phyloP scores from a whole-genome alignment of 148 eudicot genomes.

The Chenopodium formosanum region DNA sequence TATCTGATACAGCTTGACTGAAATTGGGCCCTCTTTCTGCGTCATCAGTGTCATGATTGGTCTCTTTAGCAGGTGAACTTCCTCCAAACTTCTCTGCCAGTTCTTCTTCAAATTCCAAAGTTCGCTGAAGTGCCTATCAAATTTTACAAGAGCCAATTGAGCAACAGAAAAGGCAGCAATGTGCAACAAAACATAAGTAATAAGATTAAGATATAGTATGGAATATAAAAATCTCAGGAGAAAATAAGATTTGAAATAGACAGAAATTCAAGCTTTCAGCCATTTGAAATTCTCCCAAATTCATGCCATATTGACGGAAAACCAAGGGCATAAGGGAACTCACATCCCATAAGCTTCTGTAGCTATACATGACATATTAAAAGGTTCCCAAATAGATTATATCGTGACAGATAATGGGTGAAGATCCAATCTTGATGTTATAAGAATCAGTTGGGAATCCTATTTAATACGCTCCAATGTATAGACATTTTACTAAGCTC shows the following conservation, averaged over 20 bases:
- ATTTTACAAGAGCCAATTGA: not conserved
- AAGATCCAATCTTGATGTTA: not conserved
- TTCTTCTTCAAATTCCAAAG: conserved; percentile 96
- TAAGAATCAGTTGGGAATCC: not conserved
- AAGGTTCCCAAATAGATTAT: not conserved
- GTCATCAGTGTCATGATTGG: conserved; percentile 53
- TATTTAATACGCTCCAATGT: not conserved
- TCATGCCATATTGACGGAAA: not conserved
- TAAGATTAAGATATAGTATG: not conserved
- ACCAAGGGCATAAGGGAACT: not conserved
- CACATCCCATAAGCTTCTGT: not conserved
- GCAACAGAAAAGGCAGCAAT: not conserved
- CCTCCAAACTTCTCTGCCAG: conserved; percentile 93
- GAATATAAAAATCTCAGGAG: not conserved
- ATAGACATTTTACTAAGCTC: not conserved
- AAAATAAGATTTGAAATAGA: not conserved
- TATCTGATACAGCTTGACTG: conserved; percentile 71
- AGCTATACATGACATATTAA: not conserved
- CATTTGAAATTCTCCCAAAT: not conserved
- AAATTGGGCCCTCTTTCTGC: conserved; percentile 40
- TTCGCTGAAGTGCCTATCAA: conserved; percentile 85
- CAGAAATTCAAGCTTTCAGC: not conserved
- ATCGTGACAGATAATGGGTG: not conserved
- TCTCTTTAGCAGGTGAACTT: conserved; percentile 54
- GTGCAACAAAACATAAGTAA: not conserved